Evolutionary conservation across 192 early-diverging fungal species (phyloP), one percentile per base, ranked within the genome.

Genomic region (Podila minutissima): DNA sequence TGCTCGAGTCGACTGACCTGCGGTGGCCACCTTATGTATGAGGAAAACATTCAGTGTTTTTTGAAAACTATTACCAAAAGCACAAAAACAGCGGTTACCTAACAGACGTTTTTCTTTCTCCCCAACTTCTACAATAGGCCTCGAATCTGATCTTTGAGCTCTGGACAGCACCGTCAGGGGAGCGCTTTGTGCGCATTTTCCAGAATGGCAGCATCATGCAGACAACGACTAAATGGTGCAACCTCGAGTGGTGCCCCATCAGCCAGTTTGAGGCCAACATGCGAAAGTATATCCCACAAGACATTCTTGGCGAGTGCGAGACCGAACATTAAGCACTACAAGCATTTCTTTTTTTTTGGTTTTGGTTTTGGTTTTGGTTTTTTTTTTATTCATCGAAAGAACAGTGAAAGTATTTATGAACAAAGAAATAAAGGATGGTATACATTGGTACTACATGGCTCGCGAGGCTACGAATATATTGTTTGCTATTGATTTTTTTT

Each of bases 21-120:
- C 60, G 51, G 0, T 76, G 67, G 74, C 67, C 74, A 3, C 67
- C 68, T 17, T 76, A 76, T 59, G 67, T 76, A 38, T 70, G 67
- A 63, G 33, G 33, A 6, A 33, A 33, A 33, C 33, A 1, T 5
- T 33, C 5, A 33, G 5, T 33, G 33, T 33, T 33, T 33, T 33
- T 33, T 33, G 33, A 33, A 33, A 33, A 33, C 33, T 7, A 5
- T 33, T 33, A 33, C 3, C 3, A 33, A 33, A 33, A 7, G 33
- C 33, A 33, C 33, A 33, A 33, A 33, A 7, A 7, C 33, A 33
- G 33, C 3, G 29, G 29, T 29, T 2, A 29, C 33, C 31, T 33
- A 33, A 33, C 33, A 33, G 33, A 29, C 26, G 29, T 64, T 55
- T 49, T 59, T n/a, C 19, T 64, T 17, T 13, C 19, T 31, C 26